Evolutionary conservation across 306 rosid genomes (phyloP).

Genomic region (Abrus pulchellus): DNA sequence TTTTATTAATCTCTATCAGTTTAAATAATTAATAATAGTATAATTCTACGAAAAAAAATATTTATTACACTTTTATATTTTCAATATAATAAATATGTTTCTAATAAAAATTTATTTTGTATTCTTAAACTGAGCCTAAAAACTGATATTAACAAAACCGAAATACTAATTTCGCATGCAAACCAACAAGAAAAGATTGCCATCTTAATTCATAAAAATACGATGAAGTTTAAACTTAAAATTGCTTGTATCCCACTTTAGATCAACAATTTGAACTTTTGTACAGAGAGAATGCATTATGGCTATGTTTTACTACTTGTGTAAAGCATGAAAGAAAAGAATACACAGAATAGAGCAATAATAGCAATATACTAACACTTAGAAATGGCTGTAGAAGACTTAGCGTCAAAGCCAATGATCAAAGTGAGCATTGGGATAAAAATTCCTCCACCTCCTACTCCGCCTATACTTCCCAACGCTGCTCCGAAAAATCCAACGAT

Average conservation of each 20-base stretch:
- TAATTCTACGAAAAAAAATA: too few relatives aligned
- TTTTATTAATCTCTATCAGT: too few relatives aligned
- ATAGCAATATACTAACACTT: slow-evolving; percentile 66
- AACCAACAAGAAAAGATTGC: background rate
- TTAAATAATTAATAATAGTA: too few relatives aligned
- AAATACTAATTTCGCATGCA: background rate
- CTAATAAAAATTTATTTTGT: too few relatives aligned
- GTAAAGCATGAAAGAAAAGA: slow-evolving; percentile 1
- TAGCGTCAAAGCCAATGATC: slow-evolving; percentile 88
- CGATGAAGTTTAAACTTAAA: background rate
- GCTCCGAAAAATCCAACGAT: slow-evolving; percentile 88
- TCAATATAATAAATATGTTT: too few relatives aligned
- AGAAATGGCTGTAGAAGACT: slow-evolving; percentile 87
- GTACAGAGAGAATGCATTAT: background rate
- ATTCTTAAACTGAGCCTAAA: too few relatives aligned
- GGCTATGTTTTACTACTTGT: slow-evolving; percentile 1
- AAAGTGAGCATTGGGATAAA: slow-evolving; percentile 86
- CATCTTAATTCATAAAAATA: background rate
- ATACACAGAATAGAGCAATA: slow-evolving; percentile 20
- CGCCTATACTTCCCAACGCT: slow-evolving; percentile 90
- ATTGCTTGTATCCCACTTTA: background rate
- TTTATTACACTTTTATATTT: too few relatives aligned
- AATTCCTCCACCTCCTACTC: slow-evolving; percentile 94
- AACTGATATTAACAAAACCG: too few relatives aligned
- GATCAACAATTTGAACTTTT: background rate